Base-by-base conservation (phyloP, 2,329 filamentous ascomycete genomes). In the Allantophomopsis cytisporea region DNA sequence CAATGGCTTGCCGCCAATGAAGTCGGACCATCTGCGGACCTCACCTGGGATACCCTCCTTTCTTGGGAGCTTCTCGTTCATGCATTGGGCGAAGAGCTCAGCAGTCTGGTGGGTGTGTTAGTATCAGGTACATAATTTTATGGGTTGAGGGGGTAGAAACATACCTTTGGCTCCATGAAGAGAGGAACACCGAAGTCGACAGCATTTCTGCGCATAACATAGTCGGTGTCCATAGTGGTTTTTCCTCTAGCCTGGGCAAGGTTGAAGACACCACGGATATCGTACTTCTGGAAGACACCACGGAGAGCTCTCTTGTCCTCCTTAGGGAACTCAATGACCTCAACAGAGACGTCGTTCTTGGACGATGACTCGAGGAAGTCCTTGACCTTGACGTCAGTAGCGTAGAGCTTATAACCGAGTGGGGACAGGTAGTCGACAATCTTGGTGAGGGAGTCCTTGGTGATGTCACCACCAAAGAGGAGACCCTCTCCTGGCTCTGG, bases 141-240 rank as follows among this genome's bases (percentile, higher is more conserved):
- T 34, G 12, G 32, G 14, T n/a, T 23, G 15, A 33, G 35, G 8
- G 10, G 20, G 37, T 13, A n/a, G 14, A 28, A 18, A 13, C 76
- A 66, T 69, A 93, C 87, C 80, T 91, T 89, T 40, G 88, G 86
- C 68, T 96, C 89, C 88, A 95, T 95, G 63, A 98, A 96, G 41
- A 98, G 70, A 37, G 91, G 91, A 23, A 96, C 87, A 51, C 89
- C 89, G 60, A 98, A 98, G 65, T 98, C 91, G 41, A 98, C 91
- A 20, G 91, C 91, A 57, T 98, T 98, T 59, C 91, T 78, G 55
- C 91, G 78, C 89, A 96, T 96, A 41, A 98, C 87, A 55, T 98
- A 98, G 68, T 98, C 88, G 55, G 93, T 85, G 57, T 98, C 91
- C 45, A 83, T 67, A 44, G 85, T 69, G 31, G 83, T 89, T 70